These are phyloP conservation scores for Ganoderma lucidum DNA, from an alignment of 1,284 basidiomycete genomes.

Conservation along the genomic window DNA sequence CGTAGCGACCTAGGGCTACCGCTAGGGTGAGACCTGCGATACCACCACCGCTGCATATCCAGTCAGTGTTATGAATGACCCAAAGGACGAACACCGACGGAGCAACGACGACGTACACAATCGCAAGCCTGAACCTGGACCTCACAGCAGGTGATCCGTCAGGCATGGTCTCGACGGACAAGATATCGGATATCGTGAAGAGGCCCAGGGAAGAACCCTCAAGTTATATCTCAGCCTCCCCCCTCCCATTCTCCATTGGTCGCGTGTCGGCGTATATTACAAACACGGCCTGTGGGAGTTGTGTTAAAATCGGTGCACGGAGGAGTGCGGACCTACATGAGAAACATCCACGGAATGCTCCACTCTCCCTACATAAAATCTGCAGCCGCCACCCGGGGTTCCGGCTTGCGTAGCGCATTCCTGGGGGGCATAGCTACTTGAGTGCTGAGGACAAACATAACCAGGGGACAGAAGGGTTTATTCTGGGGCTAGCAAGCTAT, in stretches of 20 bases:
- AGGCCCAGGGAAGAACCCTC: neutral
- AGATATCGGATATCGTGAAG: neutral
- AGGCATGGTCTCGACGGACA: slow-evolving; percentile 2
- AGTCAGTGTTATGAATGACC: neutral
- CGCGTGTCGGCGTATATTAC: neutral
- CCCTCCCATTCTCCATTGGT: neutral
- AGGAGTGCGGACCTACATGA: neutral
- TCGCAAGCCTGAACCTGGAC: slow-evolving; percentile 28
- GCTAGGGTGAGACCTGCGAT: slow-evolving; percentile 49
- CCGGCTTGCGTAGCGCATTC: neutral
- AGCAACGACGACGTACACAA: slow-evolving; percentile 16
- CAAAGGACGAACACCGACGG: neutral
- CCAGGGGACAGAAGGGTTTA: neutral
- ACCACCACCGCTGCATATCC: slow-evolving; percentile 44
- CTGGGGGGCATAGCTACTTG: neutral
- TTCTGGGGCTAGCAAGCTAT: neutral
- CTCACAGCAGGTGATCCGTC: neutral
- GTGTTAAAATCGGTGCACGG: neutral
- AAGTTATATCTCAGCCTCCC: neutral
- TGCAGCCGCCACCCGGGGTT: neutral
- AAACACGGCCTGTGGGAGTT: neutral
- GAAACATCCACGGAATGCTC: neutral
- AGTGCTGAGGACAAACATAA: neutral
- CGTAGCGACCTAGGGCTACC: slow-evolving; percentile 42
- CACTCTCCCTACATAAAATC: neutral